A percentile compares a stretch with the other conserved stretches of the same genome.
These are phyloP conservation scores for Exophiala xenobiotica DNA, from an alignment of 2,329 filamentous ascomycete species.

Conservation along the genomic window DNA sequence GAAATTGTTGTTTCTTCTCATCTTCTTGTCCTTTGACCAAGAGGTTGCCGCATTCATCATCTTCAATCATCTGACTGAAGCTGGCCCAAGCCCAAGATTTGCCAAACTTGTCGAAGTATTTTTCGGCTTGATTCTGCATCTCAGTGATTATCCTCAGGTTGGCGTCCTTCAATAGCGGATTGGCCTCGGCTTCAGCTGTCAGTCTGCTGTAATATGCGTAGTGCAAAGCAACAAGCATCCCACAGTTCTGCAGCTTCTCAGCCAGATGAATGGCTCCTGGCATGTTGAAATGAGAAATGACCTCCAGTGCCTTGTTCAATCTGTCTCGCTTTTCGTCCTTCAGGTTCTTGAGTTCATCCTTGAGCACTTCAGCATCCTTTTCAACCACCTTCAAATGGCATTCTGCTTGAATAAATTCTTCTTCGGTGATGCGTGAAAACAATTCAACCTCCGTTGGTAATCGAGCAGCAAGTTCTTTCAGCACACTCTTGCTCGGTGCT, in stretches of 20 bases:
- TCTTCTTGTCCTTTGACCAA: conserved; percentile 60
- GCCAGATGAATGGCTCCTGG: conserved; percentile 57
- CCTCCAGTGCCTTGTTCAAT: conserved; percentile 15
- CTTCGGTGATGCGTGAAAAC: conserved; percentile 23
- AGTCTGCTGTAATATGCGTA: conserved; percentile 25
- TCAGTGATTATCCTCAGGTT: conserved; percentile 35
- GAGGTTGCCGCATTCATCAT: conserved; percentile 64
- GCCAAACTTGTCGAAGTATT: conserved; percentile 53
- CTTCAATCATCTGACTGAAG: conserved; percentile 73
- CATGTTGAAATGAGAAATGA: conserved; percentile 27
- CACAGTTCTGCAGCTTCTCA: conserved; percentile 63
- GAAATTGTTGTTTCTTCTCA: conserved; percentile 61
- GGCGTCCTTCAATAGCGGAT: conserved; percentile 19
- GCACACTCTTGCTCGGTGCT: conserved; percentile 21
- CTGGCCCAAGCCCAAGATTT: conserved; percentile 63
- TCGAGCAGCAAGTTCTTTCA: conserved; percentile 25
- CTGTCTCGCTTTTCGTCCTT: conserved; percentile 17
- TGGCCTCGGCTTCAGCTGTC: conserved; percentile 14
- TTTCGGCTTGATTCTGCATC: conserved; percentile 41
- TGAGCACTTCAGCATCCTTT: conserved; percentile 19
- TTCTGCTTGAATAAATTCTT: conserved; percentile 24
- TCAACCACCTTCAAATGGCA: conserved; percentile 13
- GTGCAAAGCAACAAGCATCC: conserved; percentile 54
- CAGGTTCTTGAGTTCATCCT: conserved; percentile 19
- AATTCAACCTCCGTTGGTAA: conserved; percentile 24